Evolutionary conservation across 1,284 basidiomycete species (phyloP).

Genomic region (Malassezia restricta): DNA sequence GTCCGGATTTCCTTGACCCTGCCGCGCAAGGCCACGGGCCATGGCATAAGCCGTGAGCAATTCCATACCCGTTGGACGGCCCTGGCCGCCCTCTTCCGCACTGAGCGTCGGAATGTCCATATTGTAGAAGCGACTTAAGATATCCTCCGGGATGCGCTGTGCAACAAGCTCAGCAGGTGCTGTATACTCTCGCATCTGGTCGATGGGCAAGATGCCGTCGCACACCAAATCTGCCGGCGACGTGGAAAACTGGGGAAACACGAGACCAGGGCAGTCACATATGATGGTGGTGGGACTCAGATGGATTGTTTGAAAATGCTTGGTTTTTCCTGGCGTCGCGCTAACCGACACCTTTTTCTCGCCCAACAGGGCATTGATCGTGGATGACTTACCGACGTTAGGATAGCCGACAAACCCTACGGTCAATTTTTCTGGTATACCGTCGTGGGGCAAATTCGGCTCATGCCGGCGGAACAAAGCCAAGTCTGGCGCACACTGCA

Average conservation of each 20-base stretch:
- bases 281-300: constrained; percentile 74
- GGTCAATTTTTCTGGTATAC: constrained; percentile 51
- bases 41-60: constrained; percentile 72
- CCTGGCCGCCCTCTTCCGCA: constrained; percentile 74
- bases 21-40: constrained; percentile 72
- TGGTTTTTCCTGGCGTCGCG: constrained; percentile 64
- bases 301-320: constrained; percentile 97
- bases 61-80: constrained; percentile 64
- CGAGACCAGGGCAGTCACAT: constrained; percentile 97
- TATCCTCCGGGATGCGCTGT: constrained; percentile 65
- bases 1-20: constrained; percentile 93
- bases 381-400: constrained; percentile 45
- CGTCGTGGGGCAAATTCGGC: background rate
- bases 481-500: constrained; percentile 63
- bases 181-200: constrained; percentile 89
- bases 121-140: constrained; percentile 84
- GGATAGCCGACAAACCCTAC: constrained; percentile 61
- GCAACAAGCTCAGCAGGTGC: constrained; percentile 72
- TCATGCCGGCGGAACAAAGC: constrained; percentile 47
- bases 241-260: constrained; percentile 78
- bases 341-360: constrained; percentile 45
- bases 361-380: constrained; percentile 44
- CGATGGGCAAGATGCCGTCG: constrained; percentile 92
- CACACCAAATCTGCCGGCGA: constrained; percentile 77
- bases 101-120: constrained; percentile 60